A percentile compares a stretch with the other conserved stretches of the same genome.
phyloP scores from a whole-genome alignment of 176 grass and related monocot species.

The Alopecurus myosuroides region DNA sequence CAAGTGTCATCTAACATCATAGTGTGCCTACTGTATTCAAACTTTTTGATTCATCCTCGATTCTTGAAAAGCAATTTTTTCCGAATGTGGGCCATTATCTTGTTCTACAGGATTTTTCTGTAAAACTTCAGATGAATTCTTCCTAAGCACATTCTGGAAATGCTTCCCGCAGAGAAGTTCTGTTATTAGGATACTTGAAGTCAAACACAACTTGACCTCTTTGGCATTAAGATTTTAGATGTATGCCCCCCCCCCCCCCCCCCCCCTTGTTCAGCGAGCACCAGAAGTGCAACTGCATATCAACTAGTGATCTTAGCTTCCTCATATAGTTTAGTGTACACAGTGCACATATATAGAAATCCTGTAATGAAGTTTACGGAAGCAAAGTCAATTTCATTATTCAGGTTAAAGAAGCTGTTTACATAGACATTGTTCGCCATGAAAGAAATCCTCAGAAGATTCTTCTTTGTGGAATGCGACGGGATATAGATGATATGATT shows the following conservation, averaged over 20 bases:
- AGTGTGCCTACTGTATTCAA: neutral
- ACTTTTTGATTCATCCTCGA: neutral
- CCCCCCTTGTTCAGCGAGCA: neutral
- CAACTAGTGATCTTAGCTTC: constrained; percentile 23
- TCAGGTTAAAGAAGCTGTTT: constrained; percentile 75
- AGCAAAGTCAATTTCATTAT: constrained; percentile 68
- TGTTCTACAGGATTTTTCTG: neutral
- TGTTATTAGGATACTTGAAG: neutral
- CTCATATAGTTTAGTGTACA: constrained; percentile 12
- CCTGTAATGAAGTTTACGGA: constrained; percentile 29
- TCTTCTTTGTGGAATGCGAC: constrained; percentile 84
- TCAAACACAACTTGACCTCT: constrained; percentile 9
- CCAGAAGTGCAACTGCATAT: neutral
- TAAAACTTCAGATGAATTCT: neutral
- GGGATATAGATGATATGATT: constrained; percentile 94
- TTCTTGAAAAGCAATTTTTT: neutral
- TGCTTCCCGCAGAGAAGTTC: constrained; percentile 4
- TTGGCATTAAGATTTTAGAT: constrained; percentile 1
- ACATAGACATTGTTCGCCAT: constrained; percentile 70
- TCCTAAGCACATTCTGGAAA: neutral
- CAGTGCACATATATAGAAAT: constrained; percentile 38
- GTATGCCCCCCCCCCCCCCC: too few relatives aligned
- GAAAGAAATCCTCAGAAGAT: constrained; percentile 76
- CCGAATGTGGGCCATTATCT: neutral
- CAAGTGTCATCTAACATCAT: neutral